Conservation (phyloP, 1,139 yeast genomes). For the Suhomyces anneliseae region DNA sequence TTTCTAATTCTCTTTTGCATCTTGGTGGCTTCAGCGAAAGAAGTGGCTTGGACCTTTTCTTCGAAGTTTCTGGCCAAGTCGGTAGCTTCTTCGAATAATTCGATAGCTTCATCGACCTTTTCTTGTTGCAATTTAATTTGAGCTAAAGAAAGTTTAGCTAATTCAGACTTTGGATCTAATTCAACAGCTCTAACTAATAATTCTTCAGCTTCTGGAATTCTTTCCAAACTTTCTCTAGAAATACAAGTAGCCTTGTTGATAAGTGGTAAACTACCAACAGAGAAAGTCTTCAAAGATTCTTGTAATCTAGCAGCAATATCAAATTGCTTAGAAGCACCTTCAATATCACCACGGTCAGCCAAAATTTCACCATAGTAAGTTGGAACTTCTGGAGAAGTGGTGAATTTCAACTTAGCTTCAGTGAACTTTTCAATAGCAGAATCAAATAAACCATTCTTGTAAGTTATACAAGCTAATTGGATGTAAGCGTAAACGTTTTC, state of each 20-base stretch:
- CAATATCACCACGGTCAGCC: conserved; percentile 74
- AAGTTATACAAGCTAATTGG: conserved; percentile 89
- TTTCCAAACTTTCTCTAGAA: conserved; percentile 56
- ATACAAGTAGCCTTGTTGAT: conserved; percentile 84
- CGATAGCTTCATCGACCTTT: conserved; percentile 78
- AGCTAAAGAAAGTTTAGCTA: conserved; percentile 86
- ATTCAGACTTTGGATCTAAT: conserved; percentile 83
- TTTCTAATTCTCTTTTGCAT: conserved; percentile 71
- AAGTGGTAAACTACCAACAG: conserved; percentile 86
- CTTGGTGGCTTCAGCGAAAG: conserved; percentile 89
- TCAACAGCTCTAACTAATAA: conserved; percentile 76
- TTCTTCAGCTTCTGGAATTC: conserved; percentile 61
- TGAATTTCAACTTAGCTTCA: conserved; percentile 74
- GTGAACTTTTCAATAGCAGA: conserved; percentile 69
- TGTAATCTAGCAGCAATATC: conserved; percentile 86
- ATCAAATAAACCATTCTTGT: conserved; percentile 68
- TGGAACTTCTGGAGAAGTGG: conserved; percentile 88
- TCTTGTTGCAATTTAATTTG: conserved; percentile 86
- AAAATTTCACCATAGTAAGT: conserved; percentile 94
- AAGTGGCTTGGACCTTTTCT: conserved; percentile 89
- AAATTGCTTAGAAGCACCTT: conserved; percentile 78
- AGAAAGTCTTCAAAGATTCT: conserved; percentile 56
- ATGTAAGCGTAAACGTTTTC: conserved; percentile 81
- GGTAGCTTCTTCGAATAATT: conserved; percentile 78
- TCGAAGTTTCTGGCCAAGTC: conserved; percentile 78